Evolutionary conservation across 2,329 filamentous ascomycete species (phyloP).

Genomic region (Colletotrichum sp.): DNA sequence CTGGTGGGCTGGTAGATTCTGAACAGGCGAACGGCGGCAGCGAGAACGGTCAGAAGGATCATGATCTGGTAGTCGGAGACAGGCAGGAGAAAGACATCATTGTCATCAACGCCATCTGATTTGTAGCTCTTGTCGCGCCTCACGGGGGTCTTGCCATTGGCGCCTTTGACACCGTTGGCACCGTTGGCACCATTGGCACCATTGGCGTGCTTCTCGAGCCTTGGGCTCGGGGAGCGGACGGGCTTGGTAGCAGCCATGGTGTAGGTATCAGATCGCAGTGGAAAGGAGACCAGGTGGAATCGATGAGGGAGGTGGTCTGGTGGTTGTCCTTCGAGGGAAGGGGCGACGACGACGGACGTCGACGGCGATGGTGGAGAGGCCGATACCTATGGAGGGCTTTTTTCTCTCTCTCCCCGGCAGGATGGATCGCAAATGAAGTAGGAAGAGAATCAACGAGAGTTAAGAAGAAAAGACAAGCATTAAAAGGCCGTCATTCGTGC

Average conservation of each 20-base stretch:
- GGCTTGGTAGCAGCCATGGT: slow-evolving; percentile 13
- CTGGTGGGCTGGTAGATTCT: slow-evolving; percentile 95
- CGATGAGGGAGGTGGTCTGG: not conserved
- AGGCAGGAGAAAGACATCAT: slow-evolving; percentile 90
- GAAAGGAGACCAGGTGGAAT: not conserved
- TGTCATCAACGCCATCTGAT: slow-evolving; percentile 81
- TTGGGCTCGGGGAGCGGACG: slow-evolving; percentile 13
- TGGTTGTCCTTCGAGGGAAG: not conserved
- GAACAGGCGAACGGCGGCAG: slow-evolving; percentile 84
- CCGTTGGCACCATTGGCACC: not conserved
- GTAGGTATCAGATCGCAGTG: not conserved
- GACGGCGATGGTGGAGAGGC: not conserved
- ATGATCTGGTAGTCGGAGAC: slow-evolving; percentile 83
- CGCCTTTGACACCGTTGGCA: not conserved
- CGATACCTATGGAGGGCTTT: not conserved
- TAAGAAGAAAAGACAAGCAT: slow-evolving; percentile 44
- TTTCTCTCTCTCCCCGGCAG: not conserved
- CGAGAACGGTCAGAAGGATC: slow-evolving; percentile 74
- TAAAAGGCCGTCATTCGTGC: slow-evolving; percentile 38
- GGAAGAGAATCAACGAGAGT: slow-evolving; percentile 39
- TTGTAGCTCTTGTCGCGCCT: slow-evolving; percentile 63
- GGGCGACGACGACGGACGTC: not conserved
- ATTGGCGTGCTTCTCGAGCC: slow-evolving; percentile 30
- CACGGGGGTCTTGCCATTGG: slow-evolving; percentile 24
- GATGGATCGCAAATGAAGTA: not conserved